Base-by-base conservation (phyloP, 2,329 filamentous ascomycete genomes). In the Aspergillus sp. region DNA sequence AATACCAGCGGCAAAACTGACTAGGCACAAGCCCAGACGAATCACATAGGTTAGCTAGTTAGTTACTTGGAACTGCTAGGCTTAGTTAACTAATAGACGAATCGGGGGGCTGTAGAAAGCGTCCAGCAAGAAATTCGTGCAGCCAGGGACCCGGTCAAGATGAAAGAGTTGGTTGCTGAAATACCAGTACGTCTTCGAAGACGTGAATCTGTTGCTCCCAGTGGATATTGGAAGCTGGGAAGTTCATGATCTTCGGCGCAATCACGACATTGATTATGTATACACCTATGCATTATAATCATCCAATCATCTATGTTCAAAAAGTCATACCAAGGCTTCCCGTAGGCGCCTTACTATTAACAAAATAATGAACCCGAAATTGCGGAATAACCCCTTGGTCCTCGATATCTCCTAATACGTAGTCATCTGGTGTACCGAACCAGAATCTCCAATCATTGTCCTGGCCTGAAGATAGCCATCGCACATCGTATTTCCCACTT, bases 401-500 rank as follows among this genome's bases (percentile, higher is more conserved):
- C 22, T 57, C 56, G n/a, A 69, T 45, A 49, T 60, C 57, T 2
- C 66, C 66, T 30, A 69, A 55, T 15, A 65, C 55, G 45, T 62
- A 65, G 35, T 68, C 61, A 27, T 68, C 65, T 2, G 57, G 49
- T 10, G 65, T 64, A 5, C 57, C 63, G 53, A 68, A 63, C 66
- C 66, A 69, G 46, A 69, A 64, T 6, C 46, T 54, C 9, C 57
- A 56, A n/a, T 58, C 47, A 13, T 54, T 47, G 10, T 55, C 51
- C 7, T 55, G 47, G n/a, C 49, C 55, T 12, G 45, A 50, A 23
- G 52, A 45, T 4, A 65, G 45, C 66, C 66, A 69, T 25, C 58
- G 61, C 41, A 64, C 53, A 25, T 69, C 65, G 43, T 67, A 69
- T 49, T 59, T 62, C 15, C 66, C 65, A 45, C 45, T 61, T n/a